These are phyloP conservation scores for Pythium coloratum DNA, from an alignment of 352 stramenopile species.

Conservation along the genomic window DNA sequence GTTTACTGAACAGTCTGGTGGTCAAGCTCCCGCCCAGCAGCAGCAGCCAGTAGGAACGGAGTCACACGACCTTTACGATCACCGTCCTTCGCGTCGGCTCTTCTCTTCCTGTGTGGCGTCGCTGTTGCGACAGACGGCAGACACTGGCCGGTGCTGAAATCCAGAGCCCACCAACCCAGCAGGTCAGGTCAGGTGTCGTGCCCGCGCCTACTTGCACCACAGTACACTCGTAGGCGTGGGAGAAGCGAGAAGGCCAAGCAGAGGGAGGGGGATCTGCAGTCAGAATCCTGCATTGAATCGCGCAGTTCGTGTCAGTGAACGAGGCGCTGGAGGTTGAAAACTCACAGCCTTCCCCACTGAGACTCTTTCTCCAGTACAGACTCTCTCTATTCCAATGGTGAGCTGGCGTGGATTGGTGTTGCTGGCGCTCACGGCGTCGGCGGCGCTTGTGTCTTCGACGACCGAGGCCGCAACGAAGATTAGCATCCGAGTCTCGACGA, in stretches of 20 bases:
- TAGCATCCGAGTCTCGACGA: slow-evolving; percentile 34
- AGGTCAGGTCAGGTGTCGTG: background rate
- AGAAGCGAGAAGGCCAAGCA: background rate
- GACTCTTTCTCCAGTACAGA: background rate
- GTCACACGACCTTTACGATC: slow-evolving; percentile 11
- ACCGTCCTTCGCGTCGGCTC: background rate
- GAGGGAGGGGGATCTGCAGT: background rate
- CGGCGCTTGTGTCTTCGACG: slow-evolving; percentile 17
- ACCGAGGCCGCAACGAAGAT: slow-evolving; percentile 33
- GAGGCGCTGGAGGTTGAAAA: background rate
- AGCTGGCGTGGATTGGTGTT: slow-evolving; percentile 26
- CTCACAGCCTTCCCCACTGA: background rate
- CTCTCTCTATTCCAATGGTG: slow-evolving; percentile 16
- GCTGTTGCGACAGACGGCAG: background rate
- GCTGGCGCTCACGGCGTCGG: slow-evolving; percentile 23
- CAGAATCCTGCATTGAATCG: slow-evolving; percentile 3
- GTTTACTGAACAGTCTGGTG: slow-evolving; percentile 19
- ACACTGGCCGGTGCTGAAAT: background rate
- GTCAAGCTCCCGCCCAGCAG: slow-evolving; percentile 1
- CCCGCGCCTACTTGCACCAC: too few relatives aligned
- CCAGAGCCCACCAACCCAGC: background rate
- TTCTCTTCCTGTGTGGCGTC: background rate
- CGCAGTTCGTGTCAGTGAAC: background rate
- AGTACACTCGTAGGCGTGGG: background rate
- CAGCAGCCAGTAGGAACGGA: background rate